phyloP scores from a whole-genome alignment of 2,329 filamentous ascomycete genomes.

The Sporothrix inflata region DNA sequence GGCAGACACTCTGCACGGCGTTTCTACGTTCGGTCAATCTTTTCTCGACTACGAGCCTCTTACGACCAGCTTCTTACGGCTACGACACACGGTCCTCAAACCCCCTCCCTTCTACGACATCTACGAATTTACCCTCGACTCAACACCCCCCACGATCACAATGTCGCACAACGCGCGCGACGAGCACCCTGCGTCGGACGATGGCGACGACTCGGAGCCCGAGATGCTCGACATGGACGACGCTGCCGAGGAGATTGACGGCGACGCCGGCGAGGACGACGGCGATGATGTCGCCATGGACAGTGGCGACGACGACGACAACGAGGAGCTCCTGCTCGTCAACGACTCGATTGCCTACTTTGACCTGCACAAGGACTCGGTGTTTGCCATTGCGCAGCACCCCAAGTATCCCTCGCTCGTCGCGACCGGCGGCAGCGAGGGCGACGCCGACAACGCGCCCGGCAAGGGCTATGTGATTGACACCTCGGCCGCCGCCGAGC shows the following conservation, averaged over 20 bases:
- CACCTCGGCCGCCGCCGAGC: conserved; percentile 62
- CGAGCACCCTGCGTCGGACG: conserved; percentile 45
- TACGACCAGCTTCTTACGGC: not conserved
- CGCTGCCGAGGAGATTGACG: conserved; percentile 73
- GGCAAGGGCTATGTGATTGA: conserved; percentile 89
- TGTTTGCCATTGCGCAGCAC: conserved; percentile 95
- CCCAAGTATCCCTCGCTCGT: conserved; percentile 76
- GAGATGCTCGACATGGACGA: conserved; percentile 78
- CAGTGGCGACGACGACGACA: conserved; percentile 34
- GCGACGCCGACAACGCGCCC: conserved; percentile 59
- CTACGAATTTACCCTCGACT: not conserved
- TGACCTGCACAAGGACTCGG: conserved; percentile 84
- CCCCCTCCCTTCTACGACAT: not conserved
- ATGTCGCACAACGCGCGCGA: conserved; percentile 29
- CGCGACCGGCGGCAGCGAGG: conserved; percentile 79
- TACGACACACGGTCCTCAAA: not conserved
- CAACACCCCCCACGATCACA: not conserved
- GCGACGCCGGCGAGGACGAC: conserved; percentile 61
- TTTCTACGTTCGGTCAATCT: not conserved
- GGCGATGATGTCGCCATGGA: conserved; percentile 52
- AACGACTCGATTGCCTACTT: conserved; percentile 96
- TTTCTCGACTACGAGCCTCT: not conserved
- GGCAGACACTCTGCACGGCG: not conserved
- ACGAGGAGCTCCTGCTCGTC: conserved; percentile 74
- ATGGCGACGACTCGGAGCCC: conserved; percentile 59